Evolutionary conservation across 495 filamentous ascomycete species (phyloP), one percentile per base, ranked within the genome.

Genomic region (Penicillium bovifimosum): DNA sequence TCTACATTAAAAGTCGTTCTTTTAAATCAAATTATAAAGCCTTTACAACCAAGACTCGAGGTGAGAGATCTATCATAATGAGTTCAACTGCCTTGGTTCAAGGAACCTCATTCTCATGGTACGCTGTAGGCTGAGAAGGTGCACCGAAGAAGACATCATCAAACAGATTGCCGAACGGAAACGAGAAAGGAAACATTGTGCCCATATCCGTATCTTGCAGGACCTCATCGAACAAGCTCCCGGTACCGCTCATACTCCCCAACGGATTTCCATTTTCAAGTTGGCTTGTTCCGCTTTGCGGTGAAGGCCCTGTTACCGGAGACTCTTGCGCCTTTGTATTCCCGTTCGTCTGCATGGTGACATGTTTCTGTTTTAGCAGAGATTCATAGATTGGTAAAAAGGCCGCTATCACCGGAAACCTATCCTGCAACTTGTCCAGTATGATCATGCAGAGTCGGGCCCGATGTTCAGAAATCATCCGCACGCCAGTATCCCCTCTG

Each of bases 371-470:
- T 1, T 49, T 55, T 9, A 55, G 45, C 5, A 50, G 24, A 6
- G 52, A 36, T 9, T 55, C 52, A 28, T 49, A 55, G 9, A 55
- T 55, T 5, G 52, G 52, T 20, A 36, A 42, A 16, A 40, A 55
- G 20, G 52, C 38, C 5, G 52, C 45, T 16, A 55, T 32, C 6
- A 55, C 39, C 5, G 52, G 46, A 9, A 55, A 49, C 7, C 52
- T 18, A 39, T 55, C 52, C 28, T 50, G 52, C 20, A 55, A 26
- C 14, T 50, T 49, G n/a, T 51, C 35, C 3, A 54, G 44, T 35
- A 63, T 47, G 9, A 44, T 24, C 61, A 64, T 61, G 39, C 61
- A 64, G 16, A 64, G 52, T 13, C 50, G 61, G 3, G 58, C 61
- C 26, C 61, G 34, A 36, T 64, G 49, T 14, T 54, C 47, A 6